These are phyloP conservation scores for Colletotrichum trifolii DNA, from an alignment of 2,329 filamentous ascomycete genomes.

Conservation along the genomic window DNA sequence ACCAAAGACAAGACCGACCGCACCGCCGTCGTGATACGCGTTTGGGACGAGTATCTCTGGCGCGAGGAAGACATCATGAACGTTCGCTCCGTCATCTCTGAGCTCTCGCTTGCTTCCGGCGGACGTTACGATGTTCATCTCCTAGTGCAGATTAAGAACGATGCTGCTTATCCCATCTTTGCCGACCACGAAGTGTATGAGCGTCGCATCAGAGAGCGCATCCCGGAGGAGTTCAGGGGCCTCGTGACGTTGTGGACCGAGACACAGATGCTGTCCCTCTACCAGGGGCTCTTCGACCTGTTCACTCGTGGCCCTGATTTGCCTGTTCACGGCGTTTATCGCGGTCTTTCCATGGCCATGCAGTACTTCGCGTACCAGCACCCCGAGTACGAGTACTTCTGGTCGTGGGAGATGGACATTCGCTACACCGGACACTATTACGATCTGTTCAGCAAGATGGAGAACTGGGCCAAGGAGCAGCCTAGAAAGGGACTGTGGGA, in stretches of 20 bases:
- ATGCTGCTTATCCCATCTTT: conserved; percentile 81
- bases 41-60: conserved; percentile 85
- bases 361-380: conserved; percentile 92
- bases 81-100: conserved; percentile 84
- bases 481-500: conserved; percentile 86
- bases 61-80: conserved; percentile 84
- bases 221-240: conserved; percentile 87
- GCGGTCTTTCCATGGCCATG: conserved; percentile 92
- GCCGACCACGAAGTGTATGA: conserved; percentile 77
- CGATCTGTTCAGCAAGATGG: conserved; percentile 76
- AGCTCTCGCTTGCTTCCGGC: conserved; percentile 82
- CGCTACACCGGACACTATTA: conserved; percentile 91
- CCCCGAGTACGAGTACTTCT: conserved; percentile 90
- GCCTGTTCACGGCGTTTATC: conserved; percentile 91
- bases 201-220: conserved; percentile 72
- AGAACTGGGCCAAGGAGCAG: conserved; percentile 76
- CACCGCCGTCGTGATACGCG: conserved; percentile 83
- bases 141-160: conserved; percentile 84
- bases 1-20: conserved; percentile 57
- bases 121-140: conserved; percentile 90
- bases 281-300: conserved; percentile 86
- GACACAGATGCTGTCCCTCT: conserved; percentile 90
- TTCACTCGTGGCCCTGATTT: conserved; percentile 74
- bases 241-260: conserved; percentile 95
- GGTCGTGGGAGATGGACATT: conserved; percentile 97